Evolutionary conservation across 1,284 basidiomycete genomes (phyloP).

Genomic region (Trichosporon sp.): DNA sequence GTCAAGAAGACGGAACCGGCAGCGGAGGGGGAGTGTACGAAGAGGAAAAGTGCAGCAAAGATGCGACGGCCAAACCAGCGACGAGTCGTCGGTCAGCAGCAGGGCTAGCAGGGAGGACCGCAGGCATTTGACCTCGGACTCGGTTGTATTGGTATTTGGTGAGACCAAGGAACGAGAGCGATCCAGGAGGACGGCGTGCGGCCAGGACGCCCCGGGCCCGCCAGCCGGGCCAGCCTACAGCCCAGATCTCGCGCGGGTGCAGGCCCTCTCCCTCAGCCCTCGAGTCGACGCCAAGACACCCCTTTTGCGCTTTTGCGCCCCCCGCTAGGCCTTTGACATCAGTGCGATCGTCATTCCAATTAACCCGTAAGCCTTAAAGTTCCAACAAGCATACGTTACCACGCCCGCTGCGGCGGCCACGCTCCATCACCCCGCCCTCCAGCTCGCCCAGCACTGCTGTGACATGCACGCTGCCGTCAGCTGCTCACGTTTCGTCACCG

Average conservation of each 20-base stretch:
- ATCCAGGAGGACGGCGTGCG: not conserved
- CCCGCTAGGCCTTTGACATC: conserved; percentile 1
- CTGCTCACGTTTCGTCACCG: not conserved
- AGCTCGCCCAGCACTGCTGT: not conserved
- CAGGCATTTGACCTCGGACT: not conserved
- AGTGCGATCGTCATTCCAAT: conserved; percentile 5
- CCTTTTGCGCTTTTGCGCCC: not conserved
- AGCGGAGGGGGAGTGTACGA: not conserved
- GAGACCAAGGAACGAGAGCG: not conserved
- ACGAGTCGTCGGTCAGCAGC: not conserved
- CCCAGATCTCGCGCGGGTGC: not conserved
- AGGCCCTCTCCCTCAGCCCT: not conserved
- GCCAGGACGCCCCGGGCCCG: not conserved
- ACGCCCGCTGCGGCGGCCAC: not conserved
- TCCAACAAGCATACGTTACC: conserved; percentile 3
- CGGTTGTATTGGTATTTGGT: conserved; percentile 3
- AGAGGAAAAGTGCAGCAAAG: not conserved
- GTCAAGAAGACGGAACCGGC: not conserved
- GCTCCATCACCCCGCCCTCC: not conserved
- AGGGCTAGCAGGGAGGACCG: not conserved
- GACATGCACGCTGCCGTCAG: not conserved
- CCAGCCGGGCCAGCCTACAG: not conserved
- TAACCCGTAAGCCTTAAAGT: not conserved
- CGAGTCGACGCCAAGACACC: not conserved
- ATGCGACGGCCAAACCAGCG: not conserved